Evolutionary conservation across 2,329 filamentous ascomycete species (phyloP), one percentile per base, ranked within the genome.

Genomic region (Monosporascus sp.): DNA sequence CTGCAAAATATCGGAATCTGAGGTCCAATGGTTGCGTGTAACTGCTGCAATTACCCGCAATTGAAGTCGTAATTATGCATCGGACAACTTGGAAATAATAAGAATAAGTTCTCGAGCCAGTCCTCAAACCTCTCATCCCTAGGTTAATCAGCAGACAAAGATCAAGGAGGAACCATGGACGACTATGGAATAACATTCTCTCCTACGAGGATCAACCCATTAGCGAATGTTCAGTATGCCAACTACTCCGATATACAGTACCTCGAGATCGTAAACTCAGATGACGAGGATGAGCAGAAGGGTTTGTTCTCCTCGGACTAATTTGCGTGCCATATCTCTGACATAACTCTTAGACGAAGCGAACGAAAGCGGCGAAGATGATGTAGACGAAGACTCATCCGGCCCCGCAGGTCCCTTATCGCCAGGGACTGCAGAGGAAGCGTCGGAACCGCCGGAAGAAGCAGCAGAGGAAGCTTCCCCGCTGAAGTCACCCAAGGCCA

Each of bases 241-340:
- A 50, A 64, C 52, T 65, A 54, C 47, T 60, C 62, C 20, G 47
- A 59, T 20, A 22, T 65, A 49, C 55, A 58, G 51, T 62, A 54
- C 55, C 25, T 50, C 37, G 1, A 51, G 14, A 14, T 52, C 38
- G 24, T 55, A 35, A 31, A 55, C 35, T 58, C 61, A 35, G 60
- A 60, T 37, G 51, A 54, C 37, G 60, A 62, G 27, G 35, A 43
- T 49, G 59, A 62, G 25, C 38, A 59, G 37, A 35, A 59, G 60
- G 63, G 64, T 65, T 62, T 46, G 58, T 56, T 37, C 46, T 7
- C 39, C 43, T 20, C 48, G 37, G 37, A 18, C 24, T 37, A 17
- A 54, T 11, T 48, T 48, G 9, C 49, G 4, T 31, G 37, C 35
- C 48, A 51, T 57, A 55, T 49, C 41, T 17, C 62, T 62, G 63